A percentile compares a stretch with the other conserved stretches of the same genome.
phyloP scores from a whole-genome alignment of 2,329 filamentous ascomycete genomes.

The Cercospora citrullina region DNA sequence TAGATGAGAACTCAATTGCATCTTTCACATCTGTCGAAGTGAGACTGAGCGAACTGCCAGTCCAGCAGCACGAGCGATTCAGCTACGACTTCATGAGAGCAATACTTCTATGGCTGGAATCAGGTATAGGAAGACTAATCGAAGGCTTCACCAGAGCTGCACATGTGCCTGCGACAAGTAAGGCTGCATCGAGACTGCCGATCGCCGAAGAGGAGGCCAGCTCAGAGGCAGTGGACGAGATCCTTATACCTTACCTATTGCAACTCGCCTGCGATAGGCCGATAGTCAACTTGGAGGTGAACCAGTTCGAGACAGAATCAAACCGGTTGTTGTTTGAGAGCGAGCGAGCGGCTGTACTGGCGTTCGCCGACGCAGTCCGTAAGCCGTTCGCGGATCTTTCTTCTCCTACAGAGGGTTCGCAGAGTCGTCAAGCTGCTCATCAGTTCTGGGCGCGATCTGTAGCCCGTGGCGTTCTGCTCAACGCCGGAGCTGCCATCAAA shows the following conservation, averaged over 20 bases:
- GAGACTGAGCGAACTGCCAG: slow-evolving; percentile 44
- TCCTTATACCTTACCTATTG: slow-evolving; percentile 61
- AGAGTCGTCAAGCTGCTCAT: slow-evolving; percentile 48
- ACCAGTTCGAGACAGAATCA: slow-evolving; percentile 58
- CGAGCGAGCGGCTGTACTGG: slow-evolving; percentile 57
- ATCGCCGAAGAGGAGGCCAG: slow-evolving; percentile 52
- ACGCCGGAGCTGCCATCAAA: slow-evolving; percentile 56
- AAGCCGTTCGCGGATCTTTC: slow-evolving; percentile 55
- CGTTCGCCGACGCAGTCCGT: slow-evolving; percentile 57
- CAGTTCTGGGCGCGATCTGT: slow-evolving; percentile 62
- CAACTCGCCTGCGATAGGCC: slow-evolving; percentile 52
- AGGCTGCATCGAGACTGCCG: slow-evolving; percentile 46
- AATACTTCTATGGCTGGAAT: slow-evolving; percentile 63
- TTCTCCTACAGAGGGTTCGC: slow-evolving; percentile 37
- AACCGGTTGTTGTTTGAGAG: slow-evolving; percentile 53
- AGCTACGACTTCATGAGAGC: slow-evolving; percentile 66
- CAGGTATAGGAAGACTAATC: slow-evolving; percentile 56
- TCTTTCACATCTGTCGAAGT: slow-evolving; percentile 33
- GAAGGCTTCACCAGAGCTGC: slow-evolving; percentile 56
- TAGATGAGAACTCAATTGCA: slow-evolving; percentile 42
- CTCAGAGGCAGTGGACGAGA: slow-evolving; percentile 56
- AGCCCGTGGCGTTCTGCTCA: slow-evolving; percentile 62
- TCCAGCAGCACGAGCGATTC: slow-evolving; percentile 50
- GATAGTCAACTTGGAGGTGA: slow-evolving; percentile 58
- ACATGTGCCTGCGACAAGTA: slow-evolving; percentile 37